These are phyloP conservation scores for Phaseolus coccineus DNA, from an alignment of 331 rosid genomes.

Conservation along the genomic window DNA sequence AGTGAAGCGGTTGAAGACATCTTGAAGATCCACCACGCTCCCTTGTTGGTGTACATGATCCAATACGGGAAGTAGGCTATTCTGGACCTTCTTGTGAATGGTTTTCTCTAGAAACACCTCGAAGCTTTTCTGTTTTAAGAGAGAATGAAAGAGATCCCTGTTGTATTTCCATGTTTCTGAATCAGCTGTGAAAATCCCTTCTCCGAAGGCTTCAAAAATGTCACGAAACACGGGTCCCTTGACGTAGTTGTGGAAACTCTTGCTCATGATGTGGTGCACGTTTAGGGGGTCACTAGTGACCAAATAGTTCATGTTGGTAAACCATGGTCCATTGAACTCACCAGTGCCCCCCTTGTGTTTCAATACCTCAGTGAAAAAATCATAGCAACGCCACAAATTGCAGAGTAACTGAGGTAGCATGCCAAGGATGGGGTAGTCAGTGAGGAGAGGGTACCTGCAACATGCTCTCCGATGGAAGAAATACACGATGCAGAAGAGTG, in stretches of 20 bases:
- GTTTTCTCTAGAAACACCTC: slow-evolving; percentile 41
- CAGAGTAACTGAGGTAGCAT: slow-evolving; percentile 47
- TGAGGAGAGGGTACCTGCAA: slow-evolving; percentile 5
- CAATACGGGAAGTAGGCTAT: slow-evolving; percentile 44
- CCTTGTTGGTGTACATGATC: slow-evolving; percentile 36
- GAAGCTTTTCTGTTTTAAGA: slow-evolving; percentile 32
- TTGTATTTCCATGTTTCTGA: slow-evolving; percentile 48
- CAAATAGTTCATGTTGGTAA: slow-evolving; percentile 46
- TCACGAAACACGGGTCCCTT: slow-evolving; percentile 55
- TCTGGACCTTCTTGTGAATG: slow-evolving; percentile 36
- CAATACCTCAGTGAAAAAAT: slow-evolving; percentile 8
- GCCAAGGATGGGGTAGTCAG: slow-evolving; percentile 60
- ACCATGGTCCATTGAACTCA: slow-evolving; percentile 56
- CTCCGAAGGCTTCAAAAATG: slow-evolving; percentile 60
- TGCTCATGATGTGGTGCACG: slow-evolving; percentile 52
- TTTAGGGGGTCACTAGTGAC: slow-evolving; percentile 62
- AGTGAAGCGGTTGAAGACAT: slow-evolving; percentile 48
- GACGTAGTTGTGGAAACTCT: slow-evolving; percentile 50
- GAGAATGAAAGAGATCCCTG: slow-evolving; percentile 40
- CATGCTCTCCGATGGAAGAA: neutral
- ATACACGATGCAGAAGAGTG: neutral
- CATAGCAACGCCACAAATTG: slow-evolving; percentile 42
- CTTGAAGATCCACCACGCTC: slow-evolving; percentile 56
- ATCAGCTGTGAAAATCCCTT: slow-evolving; percentile 62
- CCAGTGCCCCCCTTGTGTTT: slow-evolving; percentile 29